Evolutionary conservation across 2,329 filamentous ascomycete species (phyloP).

Genomic region (Neopestalotiopsis sp.): DNA sequence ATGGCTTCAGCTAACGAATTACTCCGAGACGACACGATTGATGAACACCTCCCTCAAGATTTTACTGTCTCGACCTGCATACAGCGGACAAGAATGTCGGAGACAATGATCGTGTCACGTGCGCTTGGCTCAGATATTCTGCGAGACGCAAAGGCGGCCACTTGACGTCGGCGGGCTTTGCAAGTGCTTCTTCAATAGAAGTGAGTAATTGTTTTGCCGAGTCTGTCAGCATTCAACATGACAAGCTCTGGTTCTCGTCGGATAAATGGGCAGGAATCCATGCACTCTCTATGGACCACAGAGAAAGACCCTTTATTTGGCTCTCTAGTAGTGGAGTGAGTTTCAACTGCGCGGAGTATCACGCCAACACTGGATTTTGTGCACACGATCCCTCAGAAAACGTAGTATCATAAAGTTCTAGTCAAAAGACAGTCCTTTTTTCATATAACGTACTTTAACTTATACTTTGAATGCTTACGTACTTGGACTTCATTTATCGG

Average conservation of each 20-base stretch:
- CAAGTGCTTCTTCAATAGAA: background rate
- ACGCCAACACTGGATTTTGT: background rate
- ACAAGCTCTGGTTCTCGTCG: background rate
- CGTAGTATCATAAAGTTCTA: background rate
- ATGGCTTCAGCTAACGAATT: background rate
- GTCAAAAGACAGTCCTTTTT: background rate
- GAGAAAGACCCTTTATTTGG: background rate
- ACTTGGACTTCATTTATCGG: background rate
- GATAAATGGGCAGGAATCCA: background rate
- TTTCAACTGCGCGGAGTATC: background rate
- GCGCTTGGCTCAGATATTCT: background rate
- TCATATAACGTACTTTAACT: background rate
- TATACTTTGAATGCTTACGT: background rate
- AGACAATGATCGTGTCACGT: background rate
- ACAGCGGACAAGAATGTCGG: background rate
- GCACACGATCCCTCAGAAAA: background rate
- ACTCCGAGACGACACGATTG: background rate
- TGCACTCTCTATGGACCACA: background rate
- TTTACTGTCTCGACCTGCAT: background rate
- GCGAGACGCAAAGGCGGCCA: background rate
- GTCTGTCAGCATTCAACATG: background rate
- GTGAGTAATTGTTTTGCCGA: background rate
- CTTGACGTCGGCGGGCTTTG: background rate
- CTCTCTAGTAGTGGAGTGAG: background rate
- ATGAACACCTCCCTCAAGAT: background rate